These are phyloP conservation scores for Vaccinium corymbosum DNA, from an alignment of 148 eudicot species.

Conservation along the genomic window DNA sequence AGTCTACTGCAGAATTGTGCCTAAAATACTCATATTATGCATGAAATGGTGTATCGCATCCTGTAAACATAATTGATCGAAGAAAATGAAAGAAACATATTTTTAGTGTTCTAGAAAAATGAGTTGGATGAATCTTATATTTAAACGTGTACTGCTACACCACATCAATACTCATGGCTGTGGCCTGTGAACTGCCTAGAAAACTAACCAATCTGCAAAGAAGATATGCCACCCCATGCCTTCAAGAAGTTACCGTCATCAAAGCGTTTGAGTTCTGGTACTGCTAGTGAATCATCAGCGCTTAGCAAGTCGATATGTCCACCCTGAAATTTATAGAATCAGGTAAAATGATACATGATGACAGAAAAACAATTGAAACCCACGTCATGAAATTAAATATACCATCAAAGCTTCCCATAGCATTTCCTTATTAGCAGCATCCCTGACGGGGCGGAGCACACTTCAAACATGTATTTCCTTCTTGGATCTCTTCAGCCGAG, in stretches of 20 bases:
- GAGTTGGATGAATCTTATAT: too few species aligned
- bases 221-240: constrained; percentile 98
- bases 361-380: not conserved
- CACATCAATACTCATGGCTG: not conserved
- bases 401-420: constrained; percentile 92
- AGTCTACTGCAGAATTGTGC: not conserved
- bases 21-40: not conserved
- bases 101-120: too few species aligned
- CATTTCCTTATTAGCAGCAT: constrained; percentile 67
- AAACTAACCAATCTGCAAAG: constrained; percentile 67
- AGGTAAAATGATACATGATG: not conserved
- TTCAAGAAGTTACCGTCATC: constrained; percentile 80
- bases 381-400: constrained; percentile 17
- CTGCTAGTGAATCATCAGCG: constrained; percentile 91
- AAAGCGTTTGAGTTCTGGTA: constrained; percentile 71
- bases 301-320: constrained; percentile 91
- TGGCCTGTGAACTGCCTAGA: not conserved
- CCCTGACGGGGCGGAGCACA: constrained; percentile 92
- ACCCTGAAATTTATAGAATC: constrained; percentile 40
- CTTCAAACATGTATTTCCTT: constrained; percentile 93
- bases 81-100: too few species aligned
- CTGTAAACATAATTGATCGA: too few species aligned
- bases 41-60: not conserved
- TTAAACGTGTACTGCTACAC: too few species aligned
- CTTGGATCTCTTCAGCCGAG: constrained; percentile 82